These are phyloP conservation scores for Calonectria hongkongensis DNA, from an alignment of 2,329 filamentous ascomycete species.

Conservation along the genomic window DNA sequence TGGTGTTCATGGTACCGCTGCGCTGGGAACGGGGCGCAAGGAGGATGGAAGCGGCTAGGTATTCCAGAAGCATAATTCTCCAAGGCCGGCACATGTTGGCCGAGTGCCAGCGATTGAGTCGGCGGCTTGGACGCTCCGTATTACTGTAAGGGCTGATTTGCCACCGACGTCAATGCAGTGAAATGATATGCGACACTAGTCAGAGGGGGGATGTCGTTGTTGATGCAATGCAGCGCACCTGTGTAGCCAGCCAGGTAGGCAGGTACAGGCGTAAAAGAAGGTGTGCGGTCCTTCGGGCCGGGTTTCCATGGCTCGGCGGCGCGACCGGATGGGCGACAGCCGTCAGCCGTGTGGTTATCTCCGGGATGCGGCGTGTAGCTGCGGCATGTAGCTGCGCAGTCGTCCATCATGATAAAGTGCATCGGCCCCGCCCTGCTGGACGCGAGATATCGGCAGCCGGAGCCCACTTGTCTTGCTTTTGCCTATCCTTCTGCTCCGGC, in stretches of 20 bases:
- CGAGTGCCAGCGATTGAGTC: not conserved
- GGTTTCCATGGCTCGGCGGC: slow-evolving; percentile 45
- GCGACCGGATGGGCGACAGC: slow-evolving; percentile 48
- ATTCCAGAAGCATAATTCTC: slow-evolving; percentile 12
- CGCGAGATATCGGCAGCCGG: slow-evolving; percentile 35
- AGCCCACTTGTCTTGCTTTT: slow-evolving; percentile 10
- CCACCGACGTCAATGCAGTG: not conserved
- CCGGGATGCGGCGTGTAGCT: slow-evolving; percentile 10
- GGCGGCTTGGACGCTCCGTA: slow-evolving; percentile 14
- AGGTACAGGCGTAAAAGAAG: slow-evolving; percentile 36
- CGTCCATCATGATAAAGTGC: slow-evolving; percentile 34
- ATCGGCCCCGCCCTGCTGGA: slow-evolving; percentile 30
- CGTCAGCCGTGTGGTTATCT: slow-evolving; percentile 37
- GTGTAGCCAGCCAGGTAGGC: not conserved
- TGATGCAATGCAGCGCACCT: slow-evolving; percentile 18
- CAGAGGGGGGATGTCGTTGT: not conserved
- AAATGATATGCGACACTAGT: not conserved
- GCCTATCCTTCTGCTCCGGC: slow-evolving; percentile 21
- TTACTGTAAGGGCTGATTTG: slow-evolving; percentile 5
- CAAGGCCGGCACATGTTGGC: not conserved
- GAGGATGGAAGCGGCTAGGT: slow-evolving; percentile 11
- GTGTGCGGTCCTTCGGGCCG: slow-evolving; percentile 51
- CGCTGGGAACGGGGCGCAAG: slow-evolving; percentile 21
- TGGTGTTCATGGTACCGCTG: slow-evolving; percentile 19
- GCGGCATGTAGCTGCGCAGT: not conserved